phyloP scores from a whole-genome alignment of 371 early-diverging fungal species.

The Mortierella sp. region DNA sequence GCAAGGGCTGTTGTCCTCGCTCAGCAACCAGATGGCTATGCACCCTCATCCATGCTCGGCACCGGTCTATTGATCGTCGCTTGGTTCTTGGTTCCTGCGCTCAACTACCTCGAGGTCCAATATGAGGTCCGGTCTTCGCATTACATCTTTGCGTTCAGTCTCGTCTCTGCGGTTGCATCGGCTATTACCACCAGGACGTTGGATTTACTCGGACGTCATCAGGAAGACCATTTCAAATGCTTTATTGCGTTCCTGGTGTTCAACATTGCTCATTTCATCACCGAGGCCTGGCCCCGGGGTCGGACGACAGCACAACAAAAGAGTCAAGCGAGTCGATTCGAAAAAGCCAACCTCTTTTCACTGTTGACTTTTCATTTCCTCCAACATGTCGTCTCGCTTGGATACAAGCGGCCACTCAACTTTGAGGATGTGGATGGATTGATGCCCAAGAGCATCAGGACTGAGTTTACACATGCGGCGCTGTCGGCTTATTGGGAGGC shows the following conservation, averaged over 20 bases:
- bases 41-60: constrained; percentile 32
- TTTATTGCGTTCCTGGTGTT: constrained; percentile 26
- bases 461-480: constrained; percentile 18
- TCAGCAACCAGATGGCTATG: constrained; percentile 10
- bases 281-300: constrained; percentile 34
- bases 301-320: constrained; percentile 20
- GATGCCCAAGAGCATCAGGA: constrained; percentile 28
- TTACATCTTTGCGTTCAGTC: constrained; percentile 20
- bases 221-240: constrained; percentile 15
- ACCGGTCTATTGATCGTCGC: constrained; percentile 24
- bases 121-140: constrained; percentile 35
- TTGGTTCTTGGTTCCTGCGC: constrained; percentile 7
- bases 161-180: constrained; percentile 13
- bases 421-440: constrained; percentile 20
- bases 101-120: constrained; percentile 23
- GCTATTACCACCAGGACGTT: constrained; percentile 27
- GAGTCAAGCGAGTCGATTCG: constrained; percentile 23
- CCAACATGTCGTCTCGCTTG: constrained; percentile 22
- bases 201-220: constrained; percentile 1
- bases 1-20: constrained; percentile 18
- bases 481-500: constrained; percentile 22
- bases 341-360: constrained; percentile 41
- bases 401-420: constrained; percentile 30
- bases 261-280: constrained; percentile 21
- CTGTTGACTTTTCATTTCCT: constrained; percentile 27